Evolutionary conservation across 139 green algal species (phyloP).

Genomic region (Medakamo hakoo): DNA sequence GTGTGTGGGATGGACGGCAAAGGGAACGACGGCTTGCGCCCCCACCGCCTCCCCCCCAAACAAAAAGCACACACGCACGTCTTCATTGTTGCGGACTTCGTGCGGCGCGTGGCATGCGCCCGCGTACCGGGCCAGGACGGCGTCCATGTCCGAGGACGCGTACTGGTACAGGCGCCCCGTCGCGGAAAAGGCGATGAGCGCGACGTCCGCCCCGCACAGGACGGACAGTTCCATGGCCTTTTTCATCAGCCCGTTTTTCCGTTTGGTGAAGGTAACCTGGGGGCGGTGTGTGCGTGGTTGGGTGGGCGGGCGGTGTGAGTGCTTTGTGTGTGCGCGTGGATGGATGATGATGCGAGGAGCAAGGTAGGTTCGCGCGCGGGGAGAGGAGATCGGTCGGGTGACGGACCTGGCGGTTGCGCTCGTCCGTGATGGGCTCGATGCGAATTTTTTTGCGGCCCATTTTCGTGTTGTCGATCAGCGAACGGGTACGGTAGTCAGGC

Average conservation of each 20-base stretch:
- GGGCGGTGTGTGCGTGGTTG: too few species aligned
- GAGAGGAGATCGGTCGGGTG: too few species aligned
- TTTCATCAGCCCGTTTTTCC: conserved; percentile 65
- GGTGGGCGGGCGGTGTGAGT: too few species aligned
- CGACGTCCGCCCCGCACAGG: conserved; percentile 64
- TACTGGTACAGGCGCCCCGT: conserved; percentile 7
- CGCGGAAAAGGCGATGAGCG: conserved; percentile 49
- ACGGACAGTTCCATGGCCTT: conserved; percentile 71
- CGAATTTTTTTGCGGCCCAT: conserved; percentile 37
- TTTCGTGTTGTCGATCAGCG: too few species aligned
- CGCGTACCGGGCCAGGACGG: neutral
- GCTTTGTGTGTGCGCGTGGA: too few species aligned
- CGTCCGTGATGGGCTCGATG: conserved; percentile 32
- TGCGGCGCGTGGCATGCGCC: neutral
- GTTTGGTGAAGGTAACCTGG: conserved; percentile 32
- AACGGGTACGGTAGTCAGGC: too few species aligned
- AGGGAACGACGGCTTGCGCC: neutral
- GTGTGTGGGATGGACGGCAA: too few species aligned
- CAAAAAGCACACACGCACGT: neutral
- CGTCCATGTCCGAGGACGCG: neutral
- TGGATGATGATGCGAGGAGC: too few species aligned
- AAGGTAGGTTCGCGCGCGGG: too few species aligned
- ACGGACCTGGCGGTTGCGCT: conserved; percentile 30
- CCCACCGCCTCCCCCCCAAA: neutral
- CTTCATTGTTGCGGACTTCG: neutral